Percentiles rank a stretch among this genome's conserved stretches.
These are phyloP conservation scores for Phalaenopsis aphrodite DNA, from an alignment of 106 monocot genomes.

Conservation along the genomic window DNA sequence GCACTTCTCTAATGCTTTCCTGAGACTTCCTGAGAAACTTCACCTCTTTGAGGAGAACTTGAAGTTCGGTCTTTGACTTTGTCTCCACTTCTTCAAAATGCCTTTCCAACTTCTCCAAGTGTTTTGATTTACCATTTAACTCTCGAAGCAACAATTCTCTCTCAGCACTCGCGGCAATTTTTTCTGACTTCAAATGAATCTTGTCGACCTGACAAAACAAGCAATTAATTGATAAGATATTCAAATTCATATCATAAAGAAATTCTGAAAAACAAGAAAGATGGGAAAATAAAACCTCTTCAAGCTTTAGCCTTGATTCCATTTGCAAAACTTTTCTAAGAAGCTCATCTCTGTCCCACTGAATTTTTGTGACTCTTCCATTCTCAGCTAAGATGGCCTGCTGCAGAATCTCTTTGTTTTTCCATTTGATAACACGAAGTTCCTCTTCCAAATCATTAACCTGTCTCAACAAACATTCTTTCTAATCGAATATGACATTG, in stretches of 20 bases:
- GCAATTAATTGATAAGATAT: not conserved
- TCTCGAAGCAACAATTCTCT: conserved; percentile 58
- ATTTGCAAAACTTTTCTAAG: conserved; percentile 57
- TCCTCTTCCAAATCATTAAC: conserved; percentile 92
- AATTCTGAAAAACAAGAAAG: conserved; percentile 6
- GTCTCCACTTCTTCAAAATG: conserved; percentile 50
- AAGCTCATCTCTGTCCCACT: conserved; percentile 95
- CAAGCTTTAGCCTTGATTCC: conserved; percentile 58
- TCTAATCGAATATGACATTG: too few species aligned
- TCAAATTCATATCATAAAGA: not conserved
- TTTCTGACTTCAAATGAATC: conserved; percentile 45
- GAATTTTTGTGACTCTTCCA: conserved; percentile 85
- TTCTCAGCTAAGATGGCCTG: conserved; percentile 83
- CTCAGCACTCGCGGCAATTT: conserved; percentile 32
- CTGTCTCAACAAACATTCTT: conserved; percentile 24
- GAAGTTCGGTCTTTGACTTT: conserved; percentile 84
- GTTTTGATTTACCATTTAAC: conserved; percentile 38
- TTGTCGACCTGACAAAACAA: conserved; percentile 48
- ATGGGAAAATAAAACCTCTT: conserved; percentile 37
- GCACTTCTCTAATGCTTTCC: conserved; percentile 52
- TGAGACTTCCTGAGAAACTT: conserved; percentile 80
- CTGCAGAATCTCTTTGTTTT: conserved; percentile 70
- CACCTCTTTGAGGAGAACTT: conserved; percentile 85
- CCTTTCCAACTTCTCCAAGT: conserved; percentile 42
- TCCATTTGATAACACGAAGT: conserved; percentile 72